Conservation (phyloP, 1,139 yeast genomes). For the Candida sanyaensis region DNA sequence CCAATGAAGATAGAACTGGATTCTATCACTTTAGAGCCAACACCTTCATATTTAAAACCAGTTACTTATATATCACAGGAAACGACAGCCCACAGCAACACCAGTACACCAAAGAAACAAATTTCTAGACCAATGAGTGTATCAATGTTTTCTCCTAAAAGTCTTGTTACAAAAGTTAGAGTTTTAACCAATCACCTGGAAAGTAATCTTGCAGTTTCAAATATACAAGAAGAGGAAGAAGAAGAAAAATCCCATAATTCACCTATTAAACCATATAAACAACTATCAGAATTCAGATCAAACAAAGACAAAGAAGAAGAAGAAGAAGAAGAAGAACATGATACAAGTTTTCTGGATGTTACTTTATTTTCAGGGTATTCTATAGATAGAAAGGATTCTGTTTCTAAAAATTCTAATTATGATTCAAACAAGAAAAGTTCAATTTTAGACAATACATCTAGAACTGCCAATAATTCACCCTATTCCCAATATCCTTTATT, state of each 20-base stretch:
- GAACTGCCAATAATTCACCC: neutral
- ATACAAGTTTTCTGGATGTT: slow-evolving; percentile 1
- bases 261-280: neutral
- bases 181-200: neutral
- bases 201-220: neutral
- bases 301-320: neutral
- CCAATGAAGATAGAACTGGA: neutral
- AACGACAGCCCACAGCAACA: neutral
- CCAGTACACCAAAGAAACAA: neutral
- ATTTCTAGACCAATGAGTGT: neutral
- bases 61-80: neutral
- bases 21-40: no score
- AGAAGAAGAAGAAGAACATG: neutral
- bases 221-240: neutral
- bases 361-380: slow-evolving; percentile 5
- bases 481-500: neutral
- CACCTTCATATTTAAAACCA: neutral
- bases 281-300: neutral
- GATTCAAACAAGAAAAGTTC: neutral
- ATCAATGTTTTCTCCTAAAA: neutral
- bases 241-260: neutral
- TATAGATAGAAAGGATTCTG: neutral
- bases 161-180: neutral
- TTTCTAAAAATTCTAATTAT: neutral
- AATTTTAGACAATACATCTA: neutral